Evolutionary conservation across 73 alveolate genomes (phyloP), one percentile per base, ranked within the genome.

Genomic region (Symbiodinium pilosum): DNA sequence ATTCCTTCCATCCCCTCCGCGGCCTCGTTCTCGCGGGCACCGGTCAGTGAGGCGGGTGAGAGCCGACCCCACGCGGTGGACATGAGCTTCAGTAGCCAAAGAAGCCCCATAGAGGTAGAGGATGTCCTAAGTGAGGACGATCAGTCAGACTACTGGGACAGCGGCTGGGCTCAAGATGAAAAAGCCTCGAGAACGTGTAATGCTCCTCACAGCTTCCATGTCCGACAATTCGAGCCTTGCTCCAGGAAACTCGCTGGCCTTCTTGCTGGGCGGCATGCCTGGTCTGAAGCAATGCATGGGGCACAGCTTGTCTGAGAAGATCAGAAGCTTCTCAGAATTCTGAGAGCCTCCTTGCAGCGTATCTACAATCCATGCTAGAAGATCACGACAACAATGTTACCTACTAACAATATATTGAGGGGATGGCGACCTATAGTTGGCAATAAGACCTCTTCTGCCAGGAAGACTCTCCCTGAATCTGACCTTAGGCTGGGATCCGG

Each of bases 401-500:
- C n/a, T n/a, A n/a, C n/a, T n/a, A n/a, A n/a, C n/a, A n/a, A n/a
- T n/a, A n/a, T n/a, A n/a, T n/a, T n/a, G n/a, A n/a, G n/a, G n/a
- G n/a, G n/a, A n/a, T n/a, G n/a, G n/a, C n/a, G n/a, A n/a, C n/a
- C n/a, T n/a, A n/a, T n/a, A n/a, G n/a, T n/a, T n/a, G n/a, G n/a
- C n/a, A n/a, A n/a, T n/a, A n/a, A n/a, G n/a, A n/a, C n/a, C n/a
- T n/a, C n/a, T n/a, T n/a, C n/a, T n/a, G n/a, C n/a, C n/a, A n/a
- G n/a, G n/a, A n/a, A n/a, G n/a, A n/a, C n/a, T n/a, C n/a, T n/a
- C n/a, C n/a, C n/a, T n/a, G n/a, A n/a, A n/a, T n/a, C n/a, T n/a
- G n/a, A n/a, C n/a, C n/a, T n/a, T n/a, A 64, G 81, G 81, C 87
- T 88, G 95, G 95, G 95, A 88, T 64, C 87, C 95, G 38, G 86